A percentile compares a stretch with the other conserved stretches of the same genome.
Evolutionary conservation across 179 eudicot genomes (phyloP).

Genomic region (Patellifolia procumbens): DNA sequence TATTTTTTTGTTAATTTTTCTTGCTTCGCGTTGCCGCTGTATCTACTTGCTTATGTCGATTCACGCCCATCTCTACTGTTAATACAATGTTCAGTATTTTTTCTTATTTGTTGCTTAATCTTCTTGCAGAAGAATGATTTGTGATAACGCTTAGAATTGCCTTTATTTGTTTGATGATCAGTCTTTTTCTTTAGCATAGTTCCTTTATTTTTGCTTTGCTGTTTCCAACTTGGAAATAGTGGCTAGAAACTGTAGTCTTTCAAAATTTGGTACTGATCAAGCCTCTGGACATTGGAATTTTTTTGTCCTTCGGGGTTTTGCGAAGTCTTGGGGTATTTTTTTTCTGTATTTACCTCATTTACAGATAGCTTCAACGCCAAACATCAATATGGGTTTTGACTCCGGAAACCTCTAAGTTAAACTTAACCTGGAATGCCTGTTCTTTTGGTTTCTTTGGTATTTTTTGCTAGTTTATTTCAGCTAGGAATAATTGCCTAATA

Average conservation of each 20-base stretch:
- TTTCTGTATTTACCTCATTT: not conserved
- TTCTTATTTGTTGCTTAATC: not conserved
- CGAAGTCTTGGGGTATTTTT: not conserved
- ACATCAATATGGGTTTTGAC: too few relatives aligned
- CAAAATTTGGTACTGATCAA: not conserved
- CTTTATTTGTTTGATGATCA: not conserved
- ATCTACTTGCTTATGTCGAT: not conserved
- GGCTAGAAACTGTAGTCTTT: not conserved
- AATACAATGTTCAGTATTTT: not conserved
- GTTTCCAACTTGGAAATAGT: not conserved
- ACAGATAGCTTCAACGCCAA: too few relatives aligned
- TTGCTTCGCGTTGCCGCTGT: not conserved
- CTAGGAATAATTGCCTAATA: not conserved
- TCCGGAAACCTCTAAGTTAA: not conserved
- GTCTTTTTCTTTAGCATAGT: not conserved
- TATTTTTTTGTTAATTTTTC: constrained; percentile 2
- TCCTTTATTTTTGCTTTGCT: not conserved
- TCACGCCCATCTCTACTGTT: not conserved
- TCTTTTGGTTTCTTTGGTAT: not conserved
- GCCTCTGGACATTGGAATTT: not conserved
- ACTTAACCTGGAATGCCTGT: not conserved
- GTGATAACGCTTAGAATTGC: not conserved
- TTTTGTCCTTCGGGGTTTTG: not conserved
- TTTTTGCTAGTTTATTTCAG: not conserved
- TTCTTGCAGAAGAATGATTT: not conserved